phyloP scores from a whole-genome alignment of 2,329 filamentous ascomycete genomes.

The Hortaea werneckii region DNA sequence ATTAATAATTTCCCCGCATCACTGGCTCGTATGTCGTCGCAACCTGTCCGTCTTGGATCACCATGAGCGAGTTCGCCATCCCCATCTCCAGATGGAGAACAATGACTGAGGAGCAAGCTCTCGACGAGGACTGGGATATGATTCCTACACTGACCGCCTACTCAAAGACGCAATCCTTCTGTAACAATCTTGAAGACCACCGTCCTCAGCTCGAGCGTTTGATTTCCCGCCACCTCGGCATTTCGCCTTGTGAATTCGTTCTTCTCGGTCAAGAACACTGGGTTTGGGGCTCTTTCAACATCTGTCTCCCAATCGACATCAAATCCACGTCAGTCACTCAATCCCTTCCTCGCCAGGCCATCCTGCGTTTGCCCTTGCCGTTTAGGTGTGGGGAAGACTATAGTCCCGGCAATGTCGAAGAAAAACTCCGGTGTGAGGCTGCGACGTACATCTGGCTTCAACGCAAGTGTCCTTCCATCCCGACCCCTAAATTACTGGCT shows the following conservation, averaged over 20 bases:
- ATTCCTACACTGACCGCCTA: not conserved
- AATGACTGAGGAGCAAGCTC: not conserved
- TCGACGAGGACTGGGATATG: not conserved
- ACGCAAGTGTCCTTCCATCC: conserved; percentile 28
- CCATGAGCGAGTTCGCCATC: not conserved
- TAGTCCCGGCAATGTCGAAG: conserved; percentile 32
- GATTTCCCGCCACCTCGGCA: not conserved
- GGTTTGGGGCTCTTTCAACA: not conserved
- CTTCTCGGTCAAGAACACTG: not conserved
- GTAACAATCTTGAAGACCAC: not conserved
- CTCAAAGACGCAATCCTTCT: not conserved
- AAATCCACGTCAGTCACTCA: not conserved
- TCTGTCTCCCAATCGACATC: not conserved
- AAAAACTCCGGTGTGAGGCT: conserved; percentile 34
- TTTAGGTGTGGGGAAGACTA: conserved; percentile 26
- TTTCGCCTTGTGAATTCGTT: not conserved
- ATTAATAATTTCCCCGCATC: too few relatives aligned
- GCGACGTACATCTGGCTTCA: conserved; percentile 32
- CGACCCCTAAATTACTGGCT: conserved; percentile 20
- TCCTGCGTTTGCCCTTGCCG: conserved; percentile 7
- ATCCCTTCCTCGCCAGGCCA: not conserved
- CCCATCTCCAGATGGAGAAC: not conserved
- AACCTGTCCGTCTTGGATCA: too few relatives aligned
- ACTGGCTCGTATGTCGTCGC: too few relatives aligned
- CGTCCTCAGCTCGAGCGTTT: not conserved